phyloP scores from a whole-genome alignment of 2,329 filamentous ascomycete species.

The Sphaerulina populicola region DNA sequence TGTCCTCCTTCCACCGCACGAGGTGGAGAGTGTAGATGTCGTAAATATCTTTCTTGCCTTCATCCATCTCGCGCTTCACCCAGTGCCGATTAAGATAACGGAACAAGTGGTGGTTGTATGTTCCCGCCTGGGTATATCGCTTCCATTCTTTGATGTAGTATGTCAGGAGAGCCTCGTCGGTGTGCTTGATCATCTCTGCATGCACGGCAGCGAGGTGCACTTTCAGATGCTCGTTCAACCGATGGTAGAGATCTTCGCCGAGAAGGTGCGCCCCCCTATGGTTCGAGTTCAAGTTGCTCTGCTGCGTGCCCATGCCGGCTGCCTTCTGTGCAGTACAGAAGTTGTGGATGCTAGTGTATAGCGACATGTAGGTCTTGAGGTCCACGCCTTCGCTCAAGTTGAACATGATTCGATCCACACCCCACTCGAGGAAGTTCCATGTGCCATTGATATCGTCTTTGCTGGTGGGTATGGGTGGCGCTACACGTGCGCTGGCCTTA shows the following conservation, averaged over 20 bases:
- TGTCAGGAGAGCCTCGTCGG: constrained; percentile 77
- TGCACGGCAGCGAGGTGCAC: constrained; percentile 65
- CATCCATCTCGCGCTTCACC: constrained; percentile 98
- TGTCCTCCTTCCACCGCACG: constrained; percentile 87
- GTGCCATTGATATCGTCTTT: constrained; percentile 36
- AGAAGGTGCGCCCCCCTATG: constrained; percentile 83
- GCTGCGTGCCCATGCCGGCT: constrained; percentile 43
- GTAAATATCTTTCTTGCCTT: constrained; percentile 96
- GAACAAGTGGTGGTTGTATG: constrained; percentile 96
- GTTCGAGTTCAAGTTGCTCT: constrained; percentile 45
- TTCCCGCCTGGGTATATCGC: constrained; percentile 87
- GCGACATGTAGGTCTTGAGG: constrained; percentile 93
- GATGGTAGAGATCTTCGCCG: constrained; percentile 90
- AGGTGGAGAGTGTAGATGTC: constrained; percentile 96
- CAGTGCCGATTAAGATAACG: constrained; percentile 94
- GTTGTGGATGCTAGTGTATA: constrained; percentile 97
- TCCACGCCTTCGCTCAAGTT: constrained; percentile 88
- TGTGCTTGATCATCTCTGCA: constrained; percentile 64
- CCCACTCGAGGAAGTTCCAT: constrained; percentile 80
- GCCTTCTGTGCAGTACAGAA: constrained; percentile 98
- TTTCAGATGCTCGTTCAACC: constrained; percentile 77
- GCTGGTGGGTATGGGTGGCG: constrained; percentile 30
- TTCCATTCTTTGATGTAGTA: constrained; percentile 98
- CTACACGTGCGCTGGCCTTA: constrained; percentile 11
- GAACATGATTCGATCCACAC: constrained; percentile 88